Percentiles rank a stretch among this genome's conserved stretches.
Conservation (phyloP, 345 rosid genomes). For the Aegle marmelos region DNA sequence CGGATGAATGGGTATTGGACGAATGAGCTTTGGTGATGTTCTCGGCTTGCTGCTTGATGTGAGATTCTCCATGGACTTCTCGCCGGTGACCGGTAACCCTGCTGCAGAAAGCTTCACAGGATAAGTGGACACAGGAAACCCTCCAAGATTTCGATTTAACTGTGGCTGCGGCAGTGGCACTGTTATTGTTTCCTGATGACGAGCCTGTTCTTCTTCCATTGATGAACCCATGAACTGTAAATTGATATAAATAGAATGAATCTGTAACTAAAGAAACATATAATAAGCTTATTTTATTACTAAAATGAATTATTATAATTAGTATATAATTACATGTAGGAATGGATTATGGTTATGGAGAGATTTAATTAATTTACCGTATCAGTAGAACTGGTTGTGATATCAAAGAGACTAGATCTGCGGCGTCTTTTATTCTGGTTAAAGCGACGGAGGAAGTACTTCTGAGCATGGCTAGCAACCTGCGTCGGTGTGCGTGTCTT, state of each 20-base stretch:
- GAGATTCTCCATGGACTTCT: conserved; percentile 28
- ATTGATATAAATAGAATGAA: neutral
- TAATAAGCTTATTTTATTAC: too few species aligned
- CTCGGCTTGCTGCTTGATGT: conserved; percentile 7
- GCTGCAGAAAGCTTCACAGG: conserved; percentile 22
- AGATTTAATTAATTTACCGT: conserved; percentile 24
- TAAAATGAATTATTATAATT: too few species aligned
- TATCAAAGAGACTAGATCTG: conserved; percentile 74
- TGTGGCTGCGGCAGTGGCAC: conserved; percentile 19
- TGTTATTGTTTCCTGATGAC: conserved; percentile 19
- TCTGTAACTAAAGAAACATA: too few species aligned
- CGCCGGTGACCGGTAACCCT: conserved; percentile 19
- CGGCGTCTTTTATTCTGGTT: conserved; percentile 71
- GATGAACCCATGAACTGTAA: conserved; percentile 35
- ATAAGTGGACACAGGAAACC: conserved; percentile 30
- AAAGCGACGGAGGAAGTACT: conserved; percentile 65
- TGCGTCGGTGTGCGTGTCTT: conserved; percentile 81
- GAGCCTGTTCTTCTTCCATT: conserved; percentile 39
- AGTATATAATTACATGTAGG: too few species aligned
- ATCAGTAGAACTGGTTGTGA: conserved; percentile 38
- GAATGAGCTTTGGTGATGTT: conserved; percentile 32
- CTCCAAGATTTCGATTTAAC: conserved; percentile 16
- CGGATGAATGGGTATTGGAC: conserved; percentile 52
- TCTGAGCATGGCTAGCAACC: conserved; percentile 86
- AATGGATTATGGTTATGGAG: neutral